Evolutionary conservation across 2,329 filamentous ascomycete species (phyloP), one percentile per base, ranked within the genome.

Genomic region (Alternaria brassicae): DNA sequence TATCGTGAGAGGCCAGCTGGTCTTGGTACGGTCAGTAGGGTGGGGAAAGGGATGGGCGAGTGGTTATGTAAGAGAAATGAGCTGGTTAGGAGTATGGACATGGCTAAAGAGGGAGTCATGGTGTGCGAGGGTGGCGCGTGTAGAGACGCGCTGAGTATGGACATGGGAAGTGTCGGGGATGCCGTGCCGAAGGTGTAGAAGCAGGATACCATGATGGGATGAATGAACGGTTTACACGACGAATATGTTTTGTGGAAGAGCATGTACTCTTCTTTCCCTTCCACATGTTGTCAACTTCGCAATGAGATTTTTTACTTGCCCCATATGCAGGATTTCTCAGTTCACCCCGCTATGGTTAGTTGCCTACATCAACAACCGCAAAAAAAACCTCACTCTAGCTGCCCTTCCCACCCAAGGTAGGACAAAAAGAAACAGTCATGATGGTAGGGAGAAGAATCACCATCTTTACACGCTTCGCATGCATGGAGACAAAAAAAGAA

Each of bases 61-160:
- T 88, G 85, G 85, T 60, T 88, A 60, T 79, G 79, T 63, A 71
- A 77, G 53, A 79, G 84, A 53, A 87, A 86, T 70, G 53, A 62
- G 41, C 63, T 84, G 44, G 70, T 85, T n/a, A 76, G 69, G 60
- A 77, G 72, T 30, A 70, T 85, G 61, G 72, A 82, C 60, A 76
- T 71, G 30, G 72, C 70, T 2, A 73, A 63, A 41, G 73, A 76
- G 53, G 69, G 73, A 1, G 74, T 78, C 0, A 73, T 78, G 72
- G 68, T 79, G 2, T 79, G 77, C 58, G 77, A 79, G 48, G 61
- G 60, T 28, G 77, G 77, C 4, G 72, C 73, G 27, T 85, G 83
- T 69, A 77, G 77, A 47, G 81, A 83, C 56, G 80, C 74, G 30
- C 64, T 77, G 49, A 74, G 70, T 12, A 65, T 72, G 64, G 71